These are phyloP conservation scores for Aspergillus brunneoviolaceus DNA, from an alignment of 2,329 filamentous ascomycete species.

Conservation along the genomic window DNA sequence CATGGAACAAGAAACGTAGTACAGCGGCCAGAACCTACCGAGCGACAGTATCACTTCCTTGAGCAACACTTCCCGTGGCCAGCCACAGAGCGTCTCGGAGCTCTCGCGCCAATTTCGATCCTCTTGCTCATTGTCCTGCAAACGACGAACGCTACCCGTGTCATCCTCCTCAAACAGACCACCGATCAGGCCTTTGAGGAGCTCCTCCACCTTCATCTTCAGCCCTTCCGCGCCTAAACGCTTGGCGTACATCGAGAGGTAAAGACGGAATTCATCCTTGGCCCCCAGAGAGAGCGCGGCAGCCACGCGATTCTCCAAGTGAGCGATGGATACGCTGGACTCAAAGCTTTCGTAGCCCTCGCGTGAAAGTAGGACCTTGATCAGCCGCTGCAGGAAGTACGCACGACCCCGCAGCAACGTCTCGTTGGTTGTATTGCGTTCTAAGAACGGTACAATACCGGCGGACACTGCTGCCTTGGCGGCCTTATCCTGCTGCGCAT, in stretches of 20 bases:
- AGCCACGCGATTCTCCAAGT: constrained; percentile 91
- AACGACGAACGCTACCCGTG: constrained; percentile 30
- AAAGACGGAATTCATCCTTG: constrained; percentile 88
- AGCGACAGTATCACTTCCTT: constrained; percentile 91
- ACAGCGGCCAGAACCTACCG: constrained; percentile 57
- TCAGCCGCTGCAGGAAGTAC: constrained; percentile 84
- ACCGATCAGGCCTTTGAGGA: constrained; percentile 78
- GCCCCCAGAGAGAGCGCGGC: constrained; percentile 82
- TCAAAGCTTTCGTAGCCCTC: constrained; percentile 94
- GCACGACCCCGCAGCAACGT: constrained; percentile 87
- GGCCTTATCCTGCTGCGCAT: constrained; percentile 59
- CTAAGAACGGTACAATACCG: constrained; percentile 88
- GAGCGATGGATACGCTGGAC: constrained; percentile 84
- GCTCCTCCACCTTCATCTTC: constrained; percentile 85
- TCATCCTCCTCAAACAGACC: constrained; percentile 62
- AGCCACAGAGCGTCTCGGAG: constrained; percentile 78
- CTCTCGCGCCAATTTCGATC: constrained; percentile 46
- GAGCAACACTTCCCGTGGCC: constrained; percentile 81
- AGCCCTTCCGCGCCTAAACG: constrained; percentile 87
- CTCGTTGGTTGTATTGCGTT: constrained; percentile 92
- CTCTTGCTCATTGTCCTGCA: constrained; percentile 39
- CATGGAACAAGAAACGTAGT: neutral
- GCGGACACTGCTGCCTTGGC: constrained; percentile 67
- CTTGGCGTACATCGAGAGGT: constrained; percentile 98
- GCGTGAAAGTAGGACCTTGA: constrained; percentile 82